Conservation (phyloP, 768 basidiomycete species). For the Clitopilus hobsonii region DNA sequence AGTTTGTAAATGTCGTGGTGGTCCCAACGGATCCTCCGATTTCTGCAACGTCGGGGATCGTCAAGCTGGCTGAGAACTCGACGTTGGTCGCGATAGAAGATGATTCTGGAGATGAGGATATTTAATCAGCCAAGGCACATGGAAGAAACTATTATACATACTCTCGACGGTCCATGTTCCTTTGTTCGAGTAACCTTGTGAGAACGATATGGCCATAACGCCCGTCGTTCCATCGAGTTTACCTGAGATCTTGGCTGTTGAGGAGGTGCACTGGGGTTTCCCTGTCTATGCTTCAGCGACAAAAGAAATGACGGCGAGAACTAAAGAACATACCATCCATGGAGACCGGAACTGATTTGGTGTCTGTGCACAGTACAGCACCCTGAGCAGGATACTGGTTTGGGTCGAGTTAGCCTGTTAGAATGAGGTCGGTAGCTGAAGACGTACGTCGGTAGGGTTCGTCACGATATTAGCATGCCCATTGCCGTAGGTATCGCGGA, state of each 20-base stretch:
- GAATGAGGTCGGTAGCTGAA: not conserved
- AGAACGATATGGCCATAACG: not conserved
- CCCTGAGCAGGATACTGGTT: not conserved
- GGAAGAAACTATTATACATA: not conserved
- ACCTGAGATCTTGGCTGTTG: not conserved
- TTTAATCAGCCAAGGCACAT: not conserved
- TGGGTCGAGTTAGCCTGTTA: not conserved
- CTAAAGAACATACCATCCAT: not conserved
- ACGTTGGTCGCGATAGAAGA: not conserved
- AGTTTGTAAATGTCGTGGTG: not conserved
- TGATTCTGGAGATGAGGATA: not conserved
- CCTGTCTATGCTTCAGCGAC: not conserved
- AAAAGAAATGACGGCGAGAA: not conserved
- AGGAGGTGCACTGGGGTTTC: not conserved
- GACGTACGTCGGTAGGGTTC: slow-evolving; percentile 7
- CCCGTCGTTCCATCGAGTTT: not conserved
- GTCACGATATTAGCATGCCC: slow-evolving; percentile 9
- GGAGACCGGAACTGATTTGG: not conserved
- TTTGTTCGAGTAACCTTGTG: not conserved
- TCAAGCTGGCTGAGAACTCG: not conserved
- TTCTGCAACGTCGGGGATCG: not conserved
- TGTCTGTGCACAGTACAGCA: not conserved
- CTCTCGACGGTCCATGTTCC: not conserved
- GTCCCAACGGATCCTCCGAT: not conserved
- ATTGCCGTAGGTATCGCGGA: slow-evolving; percentile 8